Percentiles rank a stretch among this genome's conserved stretches.
Conservation (phyloP, 2,329 filamentous ascomycete species). For the Claviceps sp. region DNA sequence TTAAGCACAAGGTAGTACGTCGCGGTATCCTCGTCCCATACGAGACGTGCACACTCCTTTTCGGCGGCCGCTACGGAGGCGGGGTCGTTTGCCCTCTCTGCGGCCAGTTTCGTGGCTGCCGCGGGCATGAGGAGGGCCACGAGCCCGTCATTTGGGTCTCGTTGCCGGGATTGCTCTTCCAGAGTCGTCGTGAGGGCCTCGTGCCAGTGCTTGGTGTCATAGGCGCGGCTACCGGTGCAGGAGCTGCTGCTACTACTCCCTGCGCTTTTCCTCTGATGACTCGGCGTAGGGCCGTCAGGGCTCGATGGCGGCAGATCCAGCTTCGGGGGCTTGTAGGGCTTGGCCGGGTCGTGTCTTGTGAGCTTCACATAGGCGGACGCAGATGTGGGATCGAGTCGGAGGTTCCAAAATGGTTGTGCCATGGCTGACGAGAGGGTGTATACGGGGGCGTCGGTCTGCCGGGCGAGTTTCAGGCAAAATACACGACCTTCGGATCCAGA, state of each 20-base stretch:
- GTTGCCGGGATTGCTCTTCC: conserved; percentile 38
- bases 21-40: conserved; percentile 52
- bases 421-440: conserved; percentile 48
- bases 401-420: conserved; percentile 52
- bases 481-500: conserved; percentile 43
- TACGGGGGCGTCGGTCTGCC: conserved; percentile 46
- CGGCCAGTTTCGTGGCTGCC: conserved; percentile 48
- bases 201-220: conserved; percentile 37
- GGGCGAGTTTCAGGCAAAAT: conserved; percentile 44
- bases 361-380: conserved; percentile 48
- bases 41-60: conserved; percentile 54
- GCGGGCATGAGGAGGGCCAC: conserved; percentile 57
- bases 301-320: conserved; percentile 7
- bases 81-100: conserved; percentile 46
- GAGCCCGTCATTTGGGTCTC: conserved; percentile 46
- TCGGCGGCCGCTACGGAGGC: conserved; percentile 49
- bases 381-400: conserved; percentile 51
- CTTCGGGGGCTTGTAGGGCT: conserved; percentile 35
- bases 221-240: background rate
- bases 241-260: conserved; percentile 12
- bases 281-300: conserved; percentile 8
- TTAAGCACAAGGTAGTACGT: conserved; percentile 52
- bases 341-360: conserved; percentile 46
- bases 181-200: conserved; percentile 45
- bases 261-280: conserved; percentile 8